Evolutionary conservation across 108 stramenopile species (phyloP).

Genomic region (Pseudonitzschia pungens): DNA sequence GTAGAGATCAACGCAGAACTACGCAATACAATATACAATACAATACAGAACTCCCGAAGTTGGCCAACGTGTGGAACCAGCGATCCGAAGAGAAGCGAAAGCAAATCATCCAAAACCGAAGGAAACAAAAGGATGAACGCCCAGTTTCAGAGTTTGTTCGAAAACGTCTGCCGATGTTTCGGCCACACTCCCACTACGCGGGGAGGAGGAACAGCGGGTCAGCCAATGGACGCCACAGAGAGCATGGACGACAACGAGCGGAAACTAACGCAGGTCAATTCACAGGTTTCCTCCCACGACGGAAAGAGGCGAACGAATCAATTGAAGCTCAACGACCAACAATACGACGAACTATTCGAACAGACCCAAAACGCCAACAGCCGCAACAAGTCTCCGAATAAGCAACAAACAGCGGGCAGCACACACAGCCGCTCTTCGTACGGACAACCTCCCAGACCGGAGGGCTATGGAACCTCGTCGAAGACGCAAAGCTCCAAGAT

Average conservation of each 20-base stretch:
- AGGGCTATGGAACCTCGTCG: background rate
- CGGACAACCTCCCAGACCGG: conserved; percentile 16
- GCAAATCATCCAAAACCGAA: background rate
- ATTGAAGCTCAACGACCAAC: conserved; percentile 39
- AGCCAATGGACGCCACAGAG: background rate
- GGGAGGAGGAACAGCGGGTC: conserved; percentile 7
- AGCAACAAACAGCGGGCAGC: background rate
- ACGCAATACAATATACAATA: no score
- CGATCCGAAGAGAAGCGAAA: background rate
- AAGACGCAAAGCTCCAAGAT: background rate
- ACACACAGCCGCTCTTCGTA: background rate
- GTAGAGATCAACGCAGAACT: no score
- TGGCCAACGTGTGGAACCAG: no score
- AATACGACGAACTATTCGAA: conserved; percentile 56
- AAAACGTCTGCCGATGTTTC: conserved; percentile 43
- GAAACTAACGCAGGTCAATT: conserved; percentile 10
- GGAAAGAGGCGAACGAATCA: conserved; percentile 40
- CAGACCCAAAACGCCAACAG: background rate
- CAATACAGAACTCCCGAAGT: no score
- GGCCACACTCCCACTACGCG: conserved; percentile 20
- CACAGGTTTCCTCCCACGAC: conserved; percentile 6
- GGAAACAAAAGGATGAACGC: conserved; percentile 1
- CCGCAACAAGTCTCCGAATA: background rate
- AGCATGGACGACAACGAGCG: background rate
- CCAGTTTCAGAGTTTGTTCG: conserved; percentile 37